Evolutionary conservation across 1,284 basidiomycete species (phyloP).

Genomic region (Termitomyces sp.): DNA sequence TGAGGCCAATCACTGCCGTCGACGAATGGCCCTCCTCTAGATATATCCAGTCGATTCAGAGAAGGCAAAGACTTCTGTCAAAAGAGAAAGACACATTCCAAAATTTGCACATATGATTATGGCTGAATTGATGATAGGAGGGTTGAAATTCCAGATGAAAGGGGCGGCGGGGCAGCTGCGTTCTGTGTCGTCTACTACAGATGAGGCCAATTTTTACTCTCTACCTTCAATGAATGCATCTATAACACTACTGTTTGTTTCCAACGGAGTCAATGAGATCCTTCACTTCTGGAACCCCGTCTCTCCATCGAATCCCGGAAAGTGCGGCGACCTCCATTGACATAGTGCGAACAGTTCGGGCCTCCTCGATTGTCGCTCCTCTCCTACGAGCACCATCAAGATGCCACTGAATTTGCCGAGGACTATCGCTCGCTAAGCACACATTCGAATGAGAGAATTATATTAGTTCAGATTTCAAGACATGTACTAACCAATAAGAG

Average conservation of each 20-base stretch:
- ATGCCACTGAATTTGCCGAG: constrained; percentile 52
- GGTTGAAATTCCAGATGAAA: constrained; percentile 10
- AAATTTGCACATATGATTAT: constrained; percentile 18
- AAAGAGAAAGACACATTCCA: constrained; percentile 19
- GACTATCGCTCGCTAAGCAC: constrained; percentile 37
- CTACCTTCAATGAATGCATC: neutral
- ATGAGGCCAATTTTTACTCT: neutral
- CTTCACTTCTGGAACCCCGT: constrained; percentile 35
- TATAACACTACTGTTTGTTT: neutral
- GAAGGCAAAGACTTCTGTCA: constrained; percentile 22
- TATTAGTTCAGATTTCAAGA: neutral
- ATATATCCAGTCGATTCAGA: constrained; percentile 11
- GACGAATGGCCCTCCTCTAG: constrained; percentile 14
- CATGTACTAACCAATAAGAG: constrained; percentile 30
- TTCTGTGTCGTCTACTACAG: neutral
- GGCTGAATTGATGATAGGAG: constrained; percentile 13
- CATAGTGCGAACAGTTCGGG: constrained; percentile 36
- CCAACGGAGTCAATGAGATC: neutral
- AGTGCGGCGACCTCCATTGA: constrained; percentile 33
- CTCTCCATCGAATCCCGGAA: constrained; percentile 39
- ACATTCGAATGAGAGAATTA: neutral
- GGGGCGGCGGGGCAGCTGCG: neutral
- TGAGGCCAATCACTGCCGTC: constrained; percentile 2
- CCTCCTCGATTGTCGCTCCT: constrained; percentile 36
- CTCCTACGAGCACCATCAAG: constrained; percentile 39